phyloP scores from a whole-genome alignment of 176 grass and related monocot species.

The Paspalum vaginatum region DNA sequence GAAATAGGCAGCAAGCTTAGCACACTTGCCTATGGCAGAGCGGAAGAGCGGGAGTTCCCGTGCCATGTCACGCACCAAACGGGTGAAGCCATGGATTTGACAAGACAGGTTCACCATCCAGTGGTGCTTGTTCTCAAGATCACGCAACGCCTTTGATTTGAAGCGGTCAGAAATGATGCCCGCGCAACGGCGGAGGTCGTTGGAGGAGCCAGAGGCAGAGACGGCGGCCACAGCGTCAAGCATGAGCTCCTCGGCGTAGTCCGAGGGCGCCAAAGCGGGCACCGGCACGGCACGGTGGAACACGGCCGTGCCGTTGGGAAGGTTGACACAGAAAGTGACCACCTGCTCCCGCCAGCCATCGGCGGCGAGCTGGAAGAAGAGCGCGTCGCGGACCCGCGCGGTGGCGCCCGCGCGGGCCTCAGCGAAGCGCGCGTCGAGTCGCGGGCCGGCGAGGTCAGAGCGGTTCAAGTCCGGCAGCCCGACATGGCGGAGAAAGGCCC shows the following conservation, averaged over 20 bases:
- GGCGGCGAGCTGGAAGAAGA: constrained; percentile 84
- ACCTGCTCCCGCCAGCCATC: constrained; percentile 65
- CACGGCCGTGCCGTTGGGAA: constrained; percentile 71
- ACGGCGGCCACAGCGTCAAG: constrained; percentile 55
- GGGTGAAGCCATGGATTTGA: constrained; percentile 67
- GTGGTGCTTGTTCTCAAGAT: constrained; percentile 63
- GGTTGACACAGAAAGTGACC: constrained; percentile 59
- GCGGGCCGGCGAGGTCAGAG: constrained; percentile 53
- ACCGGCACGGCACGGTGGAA: constrained; percentile 62
- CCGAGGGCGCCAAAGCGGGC: constrained; percentile 41
- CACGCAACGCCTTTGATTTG: constrained; percentile 69
- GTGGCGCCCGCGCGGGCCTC: constrained; percentile 56
- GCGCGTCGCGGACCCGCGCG: constrained; percentile 75
- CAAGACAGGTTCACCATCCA: constrained; percentile 83
- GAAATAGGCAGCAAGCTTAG: constrained; percentile 71
- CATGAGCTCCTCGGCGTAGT: constrained; percentile 60
- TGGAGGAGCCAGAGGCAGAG: constrained; percentile 44
- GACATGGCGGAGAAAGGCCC: constrained; percentile 67
- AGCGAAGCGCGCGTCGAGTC: constrained; percentile 62
- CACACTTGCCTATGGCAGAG: constrained; percentile 46
- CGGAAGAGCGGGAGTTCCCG: constrained; percentile 66
- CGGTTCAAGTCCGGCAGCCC: constrained; percentile 60
- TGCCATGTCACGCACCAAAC: constrained; percentile 62
- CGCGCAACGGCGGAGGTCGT: constrained; percentile 62
- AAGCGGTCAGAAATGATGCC: constrained; percentile 84